A percentile compares a stretch with the other conserved stretches of the same genome.
Conservation (phyloP, 2,329 filamentous ascomycete species). For the Pyrenophora graminea region DNA sequence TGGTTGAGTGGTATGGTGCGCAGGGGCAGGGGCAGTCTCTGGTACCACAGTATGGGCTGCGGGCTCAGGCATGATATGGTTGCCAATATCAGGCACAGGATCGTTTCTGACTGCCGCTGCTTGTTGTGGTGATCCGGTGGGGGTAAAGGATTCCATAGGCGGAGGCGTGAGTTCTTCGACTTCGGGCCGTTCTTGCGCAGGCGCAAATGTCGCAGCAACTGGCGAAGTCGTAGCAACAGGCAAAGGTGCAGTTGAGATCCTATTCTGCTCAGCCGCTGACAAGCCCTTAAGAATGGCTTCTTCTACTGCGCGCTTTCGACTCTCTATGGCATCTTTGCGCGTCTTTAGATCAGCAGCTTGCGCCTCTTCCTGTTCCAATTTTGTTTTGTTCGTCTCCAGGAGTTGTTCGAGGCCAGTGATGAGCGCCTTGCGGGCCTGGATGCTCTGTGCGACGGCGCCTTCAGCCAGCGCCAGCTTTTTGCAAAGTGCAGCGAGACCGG, state of each 20-base stretch:
- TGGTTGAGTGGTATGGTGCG: slow-evolving; percentile 21
- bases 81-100: slow-evolving; percentile 28
- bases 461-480: slow-evolving; percentile 88
- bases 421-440: slow-evolving; percentile 79
- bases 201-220: slow-evolving; percentile 18
- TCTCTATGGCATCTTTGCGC: slow-evolving; percentile 74
- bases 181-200: slow-evolving; percentile 70
- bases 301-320: slow-evolving; percentile 86
- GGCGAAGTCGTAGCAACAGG: slow-evolving; percentile 27
- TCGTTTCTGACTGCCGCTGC: slow-evolving; percentile 13
- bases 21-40: slow-evolving; percentile 28
- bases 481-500: slow-evolving; percentile 83
- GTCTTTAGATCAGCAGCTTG: slow-evolving; percentile 66
- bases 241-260: slow-evolving; percentile 48
- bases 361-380: slow-evolving; percentile 70
- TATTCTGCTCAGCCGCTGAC: slow-evolving; percentile 61
- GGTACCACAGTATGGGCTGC: slow-evolving; percentile 33
- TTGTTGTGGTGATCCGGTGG: slow-evolving; percentile 54
- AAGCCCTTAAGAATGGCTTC: slow-evolving; percentile 86
- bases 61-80: slow-evolving; percentile 37
- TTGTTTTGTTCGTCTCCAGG: slow-evolving; percentile 71
- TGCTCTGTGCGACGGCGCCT: slow-evolving; percentile 83
- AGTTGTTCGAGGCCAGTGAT: slow-evolving; percentile 82
- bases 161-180: slow-evolving; percentile 89
- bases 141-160: slow-evolving; percentile 60